phyloP scores from a whole-genome alignment of 345 rosid species.

The Noccaea bulbosa region DNA sequence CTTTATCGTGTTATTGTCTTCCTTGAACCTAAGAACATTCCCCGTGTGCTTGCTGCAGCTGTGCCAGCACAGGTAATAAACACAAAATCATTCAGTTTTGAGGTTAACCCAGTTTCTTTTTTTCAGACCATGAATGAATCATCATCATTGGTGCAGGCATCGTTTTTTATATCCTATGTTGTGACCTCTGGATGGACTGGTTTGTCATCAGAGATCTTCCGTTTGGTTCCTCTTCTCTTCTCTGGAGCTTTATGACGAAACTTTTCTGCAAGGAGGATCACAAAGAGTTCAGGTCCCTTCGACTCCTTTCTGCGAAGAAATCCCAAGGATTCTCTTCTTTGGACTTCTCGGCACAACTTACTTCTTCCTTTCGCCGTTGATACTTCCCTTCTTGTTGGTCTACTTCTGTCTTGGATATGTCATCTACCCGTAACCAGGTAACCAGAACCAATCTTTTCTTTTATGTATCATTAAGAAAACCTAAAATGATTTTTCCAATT shows the following conservation, averaged over 20 bases:
- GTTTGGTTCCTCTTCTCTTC: conserved; percentile 63
- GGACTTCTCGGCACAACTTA: conserved; percentile 86
- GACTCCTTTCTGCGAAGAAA: conserved; percentile 65
- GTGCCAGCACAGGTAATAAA: conserved; percentile 83
- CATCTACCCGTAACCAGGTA: conserved; percentile 93
- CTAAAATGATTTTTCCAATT: conserved; percentile 22
- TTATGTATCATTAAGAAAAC: not conserved
- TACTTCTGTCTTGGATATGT: conserved; percentile 84
- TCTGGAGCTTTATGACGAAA: conserved; percentile 49
- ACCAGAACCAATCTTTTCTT: not conserved
- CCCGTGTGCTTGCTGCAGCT: conserved; percentile 71
- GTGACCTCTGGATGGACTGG: conserved; percentile 96
- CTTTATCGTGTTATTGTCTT: conserved; percentile 61
- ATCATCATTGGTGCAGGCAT: conserved; percentile 58
- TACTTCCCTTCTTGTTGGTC: conserved; percentile 84
- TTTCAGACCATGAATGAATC: conserved; percentile 7
- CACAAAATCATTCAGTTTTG: not conserved
- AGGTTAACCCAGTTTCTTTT: not conserved
- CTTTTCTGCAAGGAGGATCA: conserved; percentile 47
- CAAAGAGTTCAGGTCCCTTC: conserved; percentile 66
- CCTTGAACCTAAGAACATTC: conserved; percentile 81
- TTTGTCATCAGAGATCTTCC: conserved; percentile 76
- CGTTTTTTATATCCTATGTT: conserved; percentile 89
- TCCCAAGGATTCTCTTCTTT: conserved; percentile 72
- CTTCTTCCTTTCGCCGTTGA: conserved; percentile 87